Percentiles rank a stretch among this genome's conserved stretches.
These are phyloP conservation scores for Casuarina equisetifolia DNA, from an alignment of 306 rosid genomes.

Conservation along the genomic window DNA sequence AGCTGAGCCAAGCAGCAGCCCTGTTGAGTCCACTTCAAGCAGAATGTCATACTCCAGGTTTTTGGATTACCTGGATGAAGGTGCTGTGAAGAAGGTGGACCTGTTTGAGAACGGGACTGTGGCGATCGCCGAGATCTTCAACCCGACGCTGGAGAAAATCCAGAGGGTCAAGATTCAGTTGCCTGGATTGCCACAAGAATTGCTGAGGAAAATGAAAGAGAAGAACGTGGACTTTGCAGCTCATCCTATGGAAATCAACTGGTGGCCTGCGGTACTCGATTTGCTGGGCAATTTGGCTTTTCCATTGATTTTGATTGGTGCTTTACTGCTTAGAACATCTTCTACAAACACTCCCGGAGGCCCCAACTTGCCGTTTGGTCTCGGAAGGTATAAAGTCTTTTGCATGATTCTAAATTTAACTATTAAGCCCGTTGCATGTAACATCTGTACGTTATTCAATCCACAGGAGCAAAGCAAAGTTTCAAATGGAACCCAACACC, in stretches of 20 bases:
- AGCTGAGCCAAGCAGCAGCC: slow-evolving; percentile 65
- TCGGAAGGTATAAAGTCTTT: slow-evolving; percentile 54
- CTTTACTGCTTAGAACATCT: slow-evolving; percentile 43
- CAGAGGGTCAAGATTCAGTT: slow-evolving; percentile 71
- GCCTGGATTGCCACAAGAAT: slow-evolving; percentile 61
- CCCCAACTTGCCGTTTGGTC: slow-evolving; percentile 76
- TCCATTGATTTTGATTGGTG: slow-evolving; percentile 61
- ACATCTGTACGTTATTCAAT: background rate
- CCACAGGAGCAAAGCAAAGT: slow-evolving; percentile 69
- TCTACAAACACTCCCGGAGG: slow-evolving; percentile 56
- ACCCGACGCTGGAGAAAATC: slow-evolving; percentile 52
- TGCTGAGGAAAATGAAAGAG: slow-evolving; percentile 60
- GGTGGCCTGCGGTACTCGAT: slow-evolving; percentile 47
- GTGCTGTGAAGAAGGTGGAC: slow-evolving; percentile 66
- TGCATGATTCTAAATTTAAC: background rate
- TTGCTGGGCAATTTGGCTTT: slow-evolving; percentile 63
- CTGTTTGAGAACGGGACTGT: slow-evolving; percentile 67
- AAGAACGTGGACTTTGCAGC: slow-evolving; percentile 67
- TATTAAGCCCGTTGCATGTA: background rate
- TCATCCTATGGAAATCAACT: slow-evolving; percentile 48
- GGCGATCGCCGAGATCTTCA: slow-evolving; percentile 69
- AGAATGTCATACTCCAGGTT: slow-evolving; percentile 71
- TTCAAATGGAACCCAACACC: slow-evolving; percentile 81
- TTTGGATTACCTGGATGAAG: slow-evolving; percentile 65
- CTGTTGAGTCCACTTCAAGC: slow-evolving; percentile 50